These are phyloP conservation scores for Platanus orientalis DNA, from an alignment of 164 flowering plant species.

Conservation along the genomic window DNA sequence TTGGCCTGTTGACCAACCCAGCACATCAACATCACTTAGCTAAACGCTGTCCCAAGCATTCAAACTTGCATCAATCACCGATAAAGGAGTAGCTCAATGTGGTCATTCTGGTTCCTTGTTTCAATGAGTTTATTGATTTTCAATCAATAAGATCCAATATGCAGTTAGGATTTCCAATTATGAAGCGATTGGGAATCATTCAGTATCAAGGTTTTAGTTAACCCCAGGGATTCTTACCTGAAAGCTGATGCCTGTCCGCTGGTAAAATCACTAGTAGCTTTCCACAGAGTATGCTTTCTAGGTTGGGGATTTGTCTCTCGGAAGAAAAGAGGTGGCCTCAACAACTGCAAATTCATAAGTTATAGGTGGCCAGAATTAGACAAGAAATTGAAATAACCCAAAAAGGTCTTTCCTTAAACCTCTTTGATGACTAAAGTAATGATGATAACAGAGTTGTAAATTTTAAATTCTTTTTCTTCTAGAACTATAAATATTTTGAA, in stretches of 20 bases:
- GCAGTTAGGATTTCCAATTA: background rate
- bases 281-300: conserved; percentile 25
- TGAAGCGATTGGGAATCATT: background rate
- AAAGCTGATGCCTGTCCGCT: conserved; percentile 22
- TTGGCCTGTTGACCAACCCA: too few relatives aligned
- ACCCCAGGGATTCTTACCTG: conserved; percentile 8
- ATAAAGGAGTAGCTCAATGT: too few relatives aligned
- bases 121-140: too few relatives aligned
- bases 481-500: too few relatives aligned
- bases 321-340: conserved; percentile 19
- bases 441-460: background rate
- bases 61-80: too few relatives aligned
- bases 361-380: too few relatives aligned
- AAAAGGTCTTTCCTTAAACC: background rate
- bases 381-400: too few relatives aligned
- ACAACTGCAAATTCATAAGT: conserved; percentile 15
- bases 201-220: background rate
- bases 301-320: conserved; percentile 26
- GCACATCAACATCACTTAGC: too few relatives aligned
- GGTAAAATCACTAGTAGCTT: conserved; percentile 22
- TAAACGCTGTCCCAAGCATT: too few relatives aligned
- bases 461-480: background rate
- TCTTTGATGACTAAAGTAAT: background rate
- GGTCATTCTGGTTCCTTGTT: too few relatives aligned
- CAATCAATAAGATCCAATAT: too few relatives aligned